Percentiles rank a stretch among this genome's conserved stretches.
These are phyloP conservation scores for Hypoxylon fragiforme DNA, from an alignment of 495 filamentous ascomycete species.

Conservation along the genomic window DNA sequence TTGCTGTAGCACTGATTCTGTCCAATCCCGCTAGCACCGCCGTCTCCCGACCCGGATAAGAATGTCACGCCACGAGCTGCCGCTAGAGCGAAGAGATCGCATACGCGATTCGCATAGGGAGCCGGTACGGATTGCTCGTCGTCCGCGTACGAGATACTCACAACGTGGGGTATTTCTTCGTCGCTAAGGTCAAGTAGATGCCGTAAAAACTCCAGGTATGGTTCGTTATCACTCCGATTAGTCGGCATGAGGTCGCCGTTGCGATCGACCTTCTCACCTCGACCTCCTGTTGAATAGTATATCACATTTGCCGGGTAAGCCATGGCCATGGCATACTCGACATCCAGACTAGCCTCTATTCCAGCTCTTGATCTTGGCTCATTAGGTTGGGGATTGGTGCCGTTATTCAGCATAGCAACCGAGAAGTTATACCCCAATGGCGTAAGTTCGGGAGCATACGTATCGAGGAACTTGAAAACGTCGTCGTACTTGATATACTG, in stretches of 20 bases:
- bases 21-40: conserved; percentile 60
- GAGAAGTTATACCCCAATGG: conserved; percentile 60
- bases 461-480: conserved; percentile 55
- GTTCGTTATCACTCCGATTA: conserved; percentile 67
- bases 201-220: conserved; percentile 80
- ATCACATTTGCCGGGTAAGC: conserved; percentile 60
- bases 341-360: conserved; percentile 71
- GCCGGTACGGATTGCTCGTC: conserved; percentile 65
- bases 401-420: conserved; percentile 63
- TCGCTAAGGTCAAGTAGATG: conserved; percentile 65
- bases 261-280: conserved; percentile 59
- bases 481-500: conserved; percentile 66
- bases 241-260: conserved; percentile 47
- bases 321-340: conserved; percentile 68
- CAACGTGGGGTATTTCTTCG: conserved; percentile 67
- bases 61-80: conserved; percentile 73
- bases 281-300: conserved; percentile 70
- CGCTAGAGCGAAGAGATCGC: conserved; percentile 72
- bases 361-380: conserved; percentile 39
- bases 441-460: conserved; percentile 54
- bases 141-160: conserved; percentile 77
- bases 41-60: conserved; percentile 74
- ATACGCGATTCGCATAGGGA: conserved; percentile 65
- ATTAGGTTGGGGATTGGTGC: conserved; percentile 52
- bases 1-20: conserved; percentile 62